These are phyloP conservation scores for Microdochium paspali DNA, from an alignment of 2,329 filamentous ascomycete species.

Conservation along the genomic window DNA sequence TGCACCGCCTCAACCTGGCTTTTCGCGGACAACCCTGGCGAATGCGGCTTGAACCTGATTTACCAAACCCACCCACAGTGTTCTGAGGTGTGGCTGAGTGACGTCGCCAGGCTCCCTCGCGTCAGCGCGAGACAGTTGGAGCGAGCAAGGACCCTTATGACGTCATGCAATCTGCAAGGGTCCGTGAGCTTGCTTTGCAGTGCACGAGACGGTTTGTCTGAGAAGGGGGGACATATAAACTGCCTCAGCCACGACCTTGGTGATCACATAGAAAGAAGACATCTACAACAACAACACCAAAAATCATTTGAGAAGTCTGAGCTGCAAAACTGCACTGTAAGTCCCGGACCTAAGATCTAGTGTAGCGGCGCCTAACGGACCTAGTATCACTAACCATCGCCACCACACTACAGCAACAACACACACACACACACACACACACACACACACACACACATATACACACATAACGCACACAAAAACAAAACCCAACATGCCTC, in stretches of 20 bases:
- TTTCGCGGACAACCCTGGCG: background rate
- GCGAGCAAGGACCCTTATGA: too few species aligned
- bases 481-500: constrained; percentile 12
- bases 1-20: background rate
- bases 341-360: too few species aligned
- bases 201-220: too few species aligned
- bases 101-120: background rate
- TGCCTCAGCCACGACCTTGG: too few species aligned
- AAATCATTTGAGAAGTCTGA: too few species aligned
- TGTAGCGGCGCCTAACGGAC: too few species aligned
- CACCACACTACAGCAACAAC: background rate
- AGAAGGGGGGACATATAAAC: too few species aligned
- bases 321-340: too few species aligned
- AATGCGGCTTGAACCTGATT: background rate
- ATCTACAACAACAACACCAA: background rate
- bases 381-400: too few species aligned
- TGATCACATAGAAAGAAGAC: background rate
- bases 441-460: background rate
- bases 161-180: background rate
- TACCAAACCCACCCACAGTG: background rate
- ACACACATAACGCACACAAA: background rate
- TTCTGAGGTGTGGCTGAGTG: background rate
- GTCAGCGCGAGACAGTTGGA: background rate
- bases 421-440: background rate
- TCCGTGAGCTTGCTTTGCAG: background rate